These are phyloP conservation scores for Fusarium sp. DNA, from an alignment of 2,329 filamentous ascomycete genomes.

Conservation along the genomic window DNA sequence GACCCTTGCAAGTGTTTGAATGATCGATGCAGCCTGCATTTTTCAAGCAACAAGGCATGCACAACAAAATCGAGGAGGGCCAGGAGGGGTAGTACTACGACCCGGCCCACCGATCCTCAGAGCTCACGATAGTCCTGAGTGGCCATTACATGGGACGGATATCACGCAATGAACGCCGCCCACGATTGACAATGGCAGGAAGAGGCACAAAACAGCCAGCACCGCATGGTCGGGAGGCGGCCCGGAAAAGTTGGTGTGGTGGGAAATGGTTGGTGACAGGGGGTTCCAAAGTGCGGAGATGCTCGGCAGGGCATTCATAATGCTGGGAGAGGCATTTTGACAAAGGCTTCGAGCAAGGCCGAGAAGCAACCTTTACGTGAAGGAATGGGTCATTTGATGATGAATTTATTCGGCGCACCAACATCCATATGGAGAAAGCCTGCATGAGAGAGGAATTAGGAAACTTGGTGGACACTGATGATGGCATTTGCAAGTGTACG, in stretches of 20 bases:
- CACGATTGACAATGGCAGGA: slow-evolving; percentile 3
- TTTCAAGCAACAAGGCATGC: slow-evolving; percentile 5
- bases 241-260: slow-evolving; percentile 24
- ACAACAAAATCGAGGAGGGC: slow-evolving; percentile 5
- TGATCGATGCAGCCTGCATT: slow-evolving; percentile 11
- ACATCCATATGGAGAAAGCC: neutral
- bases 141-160: slow-evolving; percentile 5
- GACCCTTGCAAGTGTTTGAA: slow-evolving; percentile 15
- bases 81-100: slow-evolving; percentile 8
- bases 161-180: neutral
- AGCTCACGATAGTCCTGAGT: slow-evolving; percentile 6
- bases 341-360: neutral
- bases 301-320: slow-evolving; percentile 1
- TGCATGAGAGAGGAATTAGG: slow-evolving; percentile 1
- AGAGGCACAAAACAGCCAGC: slow-evolving; percentile 5
- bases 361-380: neutral
- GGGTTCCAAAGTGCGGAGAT: slow-evolving; percentile 13
- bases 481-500: slow-evolving; percentile 26
- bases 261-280: slow-evolving; percentile 12
- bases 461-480: slow-evolving; percentile 4
- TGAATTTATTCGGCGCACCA: slow-evolving; percentile 20
- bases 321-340: slow-evolving; percentile 8
- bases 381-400: slow-evolving; percentile 3
- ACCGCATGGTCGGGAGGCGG: slow-evolving; percentile 14
- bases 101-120: slow-evolving; percentile 5